phyloP scores from a whole-genome alignment of 2,329 filamentous ascomycete genomes.

The Teratosphaeria destructans region DNA sequence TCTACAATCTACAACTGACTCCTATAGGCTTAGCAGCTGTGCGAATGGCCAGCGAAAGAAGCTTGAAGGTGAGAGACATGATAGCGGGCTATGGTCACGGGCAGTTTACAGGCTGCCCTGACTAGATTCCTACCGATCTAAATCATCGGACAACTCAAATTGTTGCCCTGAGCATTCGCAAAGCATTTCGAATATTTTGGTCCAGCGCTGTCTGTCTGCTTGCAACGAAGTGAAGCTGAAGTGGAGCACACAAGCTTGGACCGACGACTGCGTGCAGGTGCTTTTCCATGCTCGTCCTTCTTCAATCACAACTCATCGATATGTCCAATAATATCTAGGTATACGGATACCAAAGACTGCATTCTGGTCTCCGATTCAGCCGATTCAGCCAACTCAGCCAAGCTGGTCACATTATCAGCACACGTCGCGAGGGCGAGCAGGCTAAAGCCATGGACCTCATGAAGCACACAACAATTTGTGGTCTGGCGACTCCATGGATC shows the following conservation, averaged over 20 bases:
- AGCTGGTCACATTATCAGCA: no score
- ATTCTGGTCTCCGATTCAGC: no score
- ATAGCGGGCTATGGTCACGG: background rate
- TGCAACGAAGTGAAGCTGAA: background rate
- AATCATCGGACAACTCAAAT: background rate
- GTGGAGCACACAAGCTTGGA: background rate
- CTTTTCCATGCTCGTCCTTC: no score
- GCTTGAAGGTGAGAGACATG: slow-evolving; percentile 58
- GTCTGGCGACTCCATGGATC: no score
- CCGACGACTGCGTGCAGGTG: background rate
- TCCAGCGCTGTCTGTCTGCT: background rate
- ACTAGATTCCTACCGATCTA: background rate
- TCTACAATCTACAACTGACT: slow-evolving; percentile 33
- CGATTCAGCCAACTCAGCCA: no score
- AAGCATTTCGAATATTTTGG: background rate
- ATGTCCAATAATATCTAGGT: no score
- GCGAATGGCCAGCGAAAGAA: slow-evolving; percentile 53
- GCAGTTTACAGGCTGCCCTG: background rate
- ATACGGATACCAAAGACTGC: no score
- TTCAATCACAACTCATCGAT: no score
- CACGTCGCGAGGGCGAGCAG: no score
- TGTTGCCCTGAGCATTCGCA: background rate
- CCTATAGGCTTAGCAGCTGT: slow-evolving; percentile 60
- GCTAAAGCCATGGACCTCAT: no score
- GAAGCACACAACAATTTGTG: no score